Evolutionary conservation across 257 asterid species (phyloP).

Genomic region (Eucommia ulmoides): DNA sequence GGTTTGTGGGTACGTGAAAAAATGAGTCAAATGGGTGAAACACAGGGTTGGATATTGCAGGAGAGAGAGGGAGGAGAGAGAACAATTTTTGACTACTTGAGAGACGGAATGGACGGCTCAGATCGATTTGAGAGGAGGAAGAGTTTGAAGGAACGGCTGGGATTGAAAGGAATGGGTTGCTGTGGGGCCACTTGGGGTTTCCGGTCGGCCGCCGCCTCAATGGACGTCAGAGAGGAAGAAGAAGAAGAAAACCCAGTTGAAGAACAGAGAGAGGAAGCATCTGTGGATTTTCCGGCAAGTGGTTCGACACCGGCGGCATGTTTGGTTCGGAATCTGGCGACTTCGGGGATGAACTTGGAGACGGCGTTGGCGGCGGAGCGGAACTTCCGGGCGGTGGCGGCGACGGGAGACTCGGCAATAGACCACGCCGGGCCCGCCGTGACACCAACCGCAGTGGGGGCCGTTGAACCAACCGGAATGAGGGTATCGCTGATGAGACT

Average conservation of each 20-base stretch:
- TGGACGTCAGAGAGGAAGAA: conserved; percentile 23
- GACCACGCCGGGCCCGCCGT: conserved; percentile 10
- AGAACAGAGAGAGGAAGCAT: conserved; percentile 9
- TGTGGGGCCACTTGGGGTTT: conserved; percentile 57
- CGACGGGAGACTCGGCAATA: too few relatives aligned
- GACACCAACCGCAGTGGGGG: not conserved
- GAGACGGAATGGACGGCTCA: conserved; percentile 47
- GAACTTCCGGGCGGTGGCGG: conserved; percentile 49
- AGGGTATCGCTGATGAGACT: conserved; percentile 78
- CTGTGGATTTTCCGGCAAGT: conserved; percentile 10
- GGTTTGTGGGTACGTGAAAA: too few relatives aligned
- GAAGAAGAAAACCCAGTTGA: conserved; percentile 13
- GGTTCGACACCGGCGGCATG: conserved; percentile 30
- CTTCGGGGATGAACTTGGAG: conserved; percentile 62
- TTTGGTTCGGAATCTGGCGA: conserved; percentile 17
- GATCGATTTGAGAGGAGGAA: conserved; percentile 38
- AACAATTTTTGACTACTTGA: conserved; percentile 30
- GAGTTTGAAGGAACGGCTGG: conserved; percentile 52
- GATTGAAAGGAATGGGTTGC: conserved; percentile 49
- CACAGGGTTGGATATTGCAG: too few relatives aligned
- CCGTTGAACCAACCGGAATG: not conserved
- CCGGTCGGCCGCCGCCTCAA: conserved; percentile 18
- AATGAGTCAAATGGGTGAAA: too few relatives aligned
- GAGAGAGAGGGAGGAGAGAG: conserved; percentile 34
- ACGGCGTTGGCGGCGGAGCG: conserved; percentile 85